Evolutionary conservation across 495 filamentous ascomycete genomes (phyloP).

Genomic region (Neurospora sp.): DNA sequence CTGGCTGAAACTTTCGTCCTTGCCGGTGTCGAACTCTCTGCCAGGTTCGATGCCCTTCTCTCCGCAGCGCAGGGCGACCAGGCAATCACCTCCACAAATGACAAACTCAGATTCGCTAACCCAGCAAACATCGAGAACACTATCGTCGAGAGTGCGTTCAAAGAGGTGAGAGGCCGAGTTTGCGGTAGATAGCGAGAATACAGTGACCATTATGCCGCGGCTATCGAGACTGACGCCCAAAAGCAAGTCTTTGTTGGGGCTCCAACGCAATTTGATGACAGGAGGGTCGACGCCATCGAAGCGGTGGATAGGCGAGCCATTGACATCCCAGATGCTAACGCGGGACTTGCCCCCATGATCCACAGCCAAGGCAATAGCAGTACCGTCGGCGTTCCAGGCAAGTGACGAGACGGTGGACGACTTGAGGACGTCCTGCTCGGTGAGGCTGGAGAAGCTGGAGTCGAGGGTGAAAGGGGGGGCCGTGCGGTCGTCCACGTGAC

Average conservation of each 20-base stretch:
- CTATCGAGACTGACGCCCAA: conserved; percentile 43
- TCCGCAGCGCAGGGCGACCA: conserved; percentile 30
- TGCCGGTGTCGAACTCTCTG: conserved; percentile 29
- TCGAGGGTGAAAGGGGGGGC: conserved; percentile 1
- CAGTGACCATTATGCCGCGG: conserved; percentile 36
- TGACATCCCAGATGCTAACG: conserved; percentile 56
- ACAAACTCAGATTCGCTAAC: conserved; percentile 46
- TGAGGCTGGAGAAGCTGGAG: conserved; percentile 27
- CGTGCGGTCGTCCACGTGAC: conserved; percentile 33
- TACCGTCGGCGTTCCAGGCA: conserved; percentile 61
- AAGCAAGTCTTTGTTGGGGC: conserved; percentile 40
- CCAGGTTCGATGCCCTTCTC: conserved; percentile 28
- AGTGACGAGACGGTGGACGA: conserved; percentile 48
- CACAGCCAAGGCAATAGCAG: conserved; percentile 58
- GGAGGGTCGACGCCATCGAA: conserved; percentile 40
- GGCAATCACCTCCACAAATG: conserved; percentile 45
- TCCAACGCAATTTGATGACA: conserved; percentile 52
- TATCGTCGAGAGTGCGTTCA: conserved; percentile 33
- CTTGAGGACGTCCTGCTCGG: conserved; percentile 35
- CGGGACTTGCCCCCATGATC: conserved; percentile 51
- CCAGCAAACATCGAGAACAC: conserved; percentile 50
- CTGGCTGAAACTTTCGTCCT: conserved; percentile 34
- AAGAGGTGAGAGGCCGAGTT: conserved; percentile 34
- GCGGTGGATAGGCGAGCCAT: conserved; percentile 40
- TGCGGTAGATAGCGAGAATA: conserved; percentile 32